Evolutionary conservation across 2,329 filamentous ascomycete species (phyloP), one percentile per base, ranked within the genome.

Genomic region (Cladophialophora psammophila): DNA sequence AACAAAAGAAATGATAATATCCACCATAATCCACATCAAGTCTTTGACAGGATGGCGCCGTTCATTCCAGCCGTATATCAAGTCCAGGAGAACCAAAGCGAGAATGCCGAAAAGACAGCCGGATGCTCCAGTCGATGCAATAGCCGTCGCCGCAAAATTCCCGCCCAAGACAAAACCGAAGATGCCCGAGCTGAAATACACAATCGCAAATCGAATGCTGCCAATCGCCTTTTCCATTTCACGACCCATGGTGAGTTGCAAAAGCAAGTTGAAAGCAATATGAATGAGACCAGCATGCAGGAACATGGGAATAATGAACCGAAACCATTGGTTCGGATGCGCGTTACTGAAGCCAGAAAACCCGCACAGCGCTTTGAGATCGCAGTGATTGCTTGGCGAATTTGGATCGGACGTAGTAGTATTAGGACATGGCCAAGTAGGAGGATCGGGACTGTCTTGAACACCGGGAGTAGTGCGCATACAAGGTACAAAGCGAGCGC

Each of bases 231-330:
- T 87, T 78, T 99, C 95, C 88, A 99, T 96, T 74, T 99, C 95
- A 48, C 91, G 89, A 35, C 91, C 95, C 63, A 98, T 87, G 0
- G 92, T 96, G 75, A 97, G 80, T 78, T 99, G 95, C 26, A 97
- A 85, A 7, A 98, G 85, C 80, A 99, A 85, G 79, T 99, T 99
- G 85, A 98, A 97, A 15, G 88, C 92, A 66, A 99, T 97, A 76
- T 99, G 95, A 69, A 99, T 90, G 64, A 99, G 81, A 13, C 95
- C 95, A 1, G 93, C 93, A 75, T 99, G 95, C 74, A 99, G 83
- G 81, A 99, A 99, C 69, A 99, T 97, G 45, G 95, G 94, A 1
- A 90, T 82, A 75, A 99, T 97, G 82, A 99, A 98, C 68, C 95
- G 91, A 80, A 87, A 99, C 95, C 95, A 99, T 78, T 99, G 95